These are phyloP conservation scores for Russula lepida DNA, from an alignment of 768 basidiomycete genomes.

Conservation along the genomic window DNA sequence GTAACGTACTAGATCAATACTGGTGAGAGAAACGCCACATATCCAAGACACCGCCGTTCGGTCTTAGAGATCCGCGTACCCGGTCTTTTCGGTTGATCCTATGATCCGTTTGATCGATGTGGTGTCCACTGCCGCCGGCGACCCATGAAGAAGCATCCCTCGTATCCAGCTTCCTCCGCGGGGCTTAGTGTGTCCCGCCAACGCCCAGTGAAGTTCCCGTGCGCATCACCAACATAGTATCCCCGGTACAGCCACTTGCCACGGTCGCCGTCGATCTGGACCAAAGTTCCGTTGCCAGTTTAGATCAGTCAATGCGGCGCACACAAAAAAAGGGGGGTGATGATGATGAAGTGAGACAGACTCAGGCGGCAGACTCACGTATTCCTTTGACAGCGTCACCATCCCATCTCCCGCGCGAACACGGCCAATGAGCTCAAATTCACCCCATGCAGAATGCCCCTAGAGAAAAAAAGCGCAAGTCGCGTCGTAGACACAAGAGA, in stretches of 20 bases:
- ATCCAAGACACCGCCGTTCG: neutral
- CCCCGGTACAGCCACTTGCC: conserved; percentile 85
- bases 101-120: conserved; percentile 1
- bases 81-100: neutral
- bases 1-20: neutral
- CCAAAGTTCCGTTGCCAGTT: conserved; percentile 21
- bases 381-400: conserved; percentile 76
- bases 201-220: conserved; percentile 70
- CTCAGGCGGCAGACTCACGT: conserved; percentile 38
- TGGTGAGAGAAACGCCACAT: conserved; percentile 4
- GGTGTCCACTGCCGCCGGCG: conserved; percentile 39
- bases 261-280: conserved; percentile 58
- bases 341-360: neutral
- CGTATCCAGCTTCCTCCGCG: conserved; percentile 58
- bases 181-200: conserved; percentile 83
- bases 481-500: neutral
- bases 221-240: conserved; percentile 60
- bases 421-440: conserved; percentile 71
- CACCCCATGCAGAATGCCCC: conserved; percentile 91
- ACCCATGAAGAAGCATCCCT: conserved; percentile 78
- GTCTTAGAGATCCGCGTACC: conserved; percentile 1
- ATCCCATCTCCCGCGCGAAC: conserved; percentile 78
- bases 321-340: neutral
- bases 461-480: conserved; percentile 23
- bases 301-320: neutral